Percentiles rank a stretch among this genome's conserved stretches.
Evolutionary conservation across 768 basidiomycete species (phyloP).

Genomic region (Lentinula lateritia): DNA sequence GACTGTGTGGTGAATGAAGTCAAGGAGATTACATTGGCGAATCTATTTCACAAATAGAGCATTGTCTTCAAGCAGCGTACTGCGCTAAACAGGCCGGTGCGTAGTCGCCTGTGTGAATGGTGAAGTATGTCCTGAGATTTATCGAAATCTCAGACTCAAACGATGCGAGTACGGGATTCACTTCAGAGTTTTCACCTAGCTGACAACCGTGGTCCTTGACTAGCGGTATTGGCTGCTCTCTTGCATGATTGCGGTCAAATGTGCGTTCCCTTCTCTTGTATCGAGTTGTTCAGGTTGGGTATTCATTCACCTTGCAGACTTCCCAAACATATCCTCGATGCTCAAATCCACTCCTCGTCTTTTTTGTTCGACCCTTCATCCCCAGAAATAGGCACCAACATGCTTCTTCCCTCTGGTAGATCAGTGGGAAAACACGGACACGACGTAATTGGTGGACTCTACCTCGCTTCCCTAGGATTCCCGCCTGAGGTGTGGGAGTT

Average conservation of each 20-base stretch:
- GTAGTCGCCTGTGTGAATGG: neutral
- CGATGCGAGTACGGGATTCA: neutral
- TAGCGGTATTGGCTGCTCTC: neutral
- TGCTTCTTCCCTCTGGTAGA: neutral
- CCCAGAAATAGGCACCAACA: neutral
- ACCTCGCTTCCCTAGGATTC: neutral
- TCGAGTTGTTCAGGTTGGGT: neutral
- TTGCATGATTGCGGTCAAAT: conserved; percentile 5
- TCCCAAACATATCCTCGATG: neutral
- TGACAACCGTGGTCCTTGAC: neutral
- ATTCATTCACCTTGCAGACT: neutral
- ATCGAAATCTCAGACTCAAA: neutral
- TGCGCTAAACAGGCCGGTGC: neutral
- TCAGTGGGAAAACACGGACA: conserved; percentile 2
- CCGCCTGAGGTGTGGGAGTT: conserved; percentile 2
- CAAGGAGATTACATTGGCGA: conserved; percentile 4
- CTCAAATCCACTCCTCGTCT: neutral
- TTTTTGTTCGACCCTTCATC: neutral
- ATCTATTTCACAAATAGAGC: neutral
- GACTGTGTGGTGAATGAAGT: neutral
- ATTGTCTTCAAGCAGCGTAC: conserved; percentile 4
- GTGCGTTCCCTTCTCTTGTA: neutral
- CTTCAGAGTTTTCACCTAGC: no score
- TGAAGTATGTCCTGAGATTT: neutral
- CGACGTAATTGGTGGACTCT: neutral